A percentile compares a stretch with the other conserved stretches of the same genome.
These are phyloP conservation scores for Isabelozyma rhagii DNA, from an alignment of 805 yeast genomes.

Conservation along the genomic window DNA sequence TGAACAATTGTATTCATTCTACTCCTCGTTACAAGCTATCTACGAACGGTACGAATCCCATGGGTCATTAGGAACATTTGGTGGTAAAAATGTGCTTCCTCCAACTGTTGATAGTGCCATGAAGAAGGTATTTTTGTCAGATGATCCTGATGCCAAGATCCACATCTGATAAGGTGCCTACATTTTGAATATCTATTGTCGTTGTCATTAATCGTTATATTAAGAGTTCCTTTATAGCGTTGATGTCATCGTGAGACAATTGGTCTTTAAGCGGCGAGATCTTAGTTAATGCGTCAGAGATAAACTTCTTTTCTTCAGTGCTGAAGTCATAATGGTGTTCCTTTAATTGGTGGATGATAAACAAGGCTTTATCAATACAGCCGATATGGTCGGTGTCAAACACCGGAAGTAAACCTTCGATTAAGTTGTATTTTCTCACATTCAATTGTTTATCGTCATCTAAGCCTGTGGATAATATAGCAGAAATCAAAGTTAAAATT, in stretches of 20 bases:
- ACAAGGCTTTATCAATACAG: constrained; percentile 55
- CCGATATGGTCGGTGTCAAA: constrained; percentile 37
- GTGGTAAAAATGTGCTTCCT: constrained; percentile 47
- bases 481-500: constrained; percentile 54
- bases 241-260: constrained; percentile 53
- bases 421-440: constrained; percentile 34
- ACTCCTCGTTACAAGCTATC: constrained; percentile 35
- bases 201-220: background rate
- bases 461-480: constrained; percentile 54
- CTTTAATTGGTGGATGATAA: constrained; percentile 46
- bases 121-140: constrained; percentile 45
- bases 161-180: background rate
- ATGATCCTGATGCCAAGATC: constrained; percentile 46
- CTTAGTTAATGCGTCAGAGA: constrained; percentile 32
- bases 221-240: constrained; percentile 44
- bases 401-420: constrained; percentile 27
- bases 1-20: constrained; percentile 39
- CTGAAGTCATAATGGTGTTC: constrained; percentile 42
- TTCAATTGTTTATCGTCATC: constrained; percentile 36
- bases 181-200: background rate
- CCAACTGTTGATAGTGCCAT: constrained; percentile 50
- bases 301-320: constrained; percentile 35
- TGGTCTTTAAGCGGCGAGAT: constrained; percentile 45
- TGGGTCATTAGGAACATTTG: constrained; percentile 27
- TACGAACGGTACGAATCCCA: constrained; percentile 19